A percentile compares a stretch with the other conserved stretches of the same genome.
These are phyloP conservation scores for Laburnicola sp. DNA, from an alignment of 2,329 filamentous ascomycete species.

Conservation along the genomic window DNA sequence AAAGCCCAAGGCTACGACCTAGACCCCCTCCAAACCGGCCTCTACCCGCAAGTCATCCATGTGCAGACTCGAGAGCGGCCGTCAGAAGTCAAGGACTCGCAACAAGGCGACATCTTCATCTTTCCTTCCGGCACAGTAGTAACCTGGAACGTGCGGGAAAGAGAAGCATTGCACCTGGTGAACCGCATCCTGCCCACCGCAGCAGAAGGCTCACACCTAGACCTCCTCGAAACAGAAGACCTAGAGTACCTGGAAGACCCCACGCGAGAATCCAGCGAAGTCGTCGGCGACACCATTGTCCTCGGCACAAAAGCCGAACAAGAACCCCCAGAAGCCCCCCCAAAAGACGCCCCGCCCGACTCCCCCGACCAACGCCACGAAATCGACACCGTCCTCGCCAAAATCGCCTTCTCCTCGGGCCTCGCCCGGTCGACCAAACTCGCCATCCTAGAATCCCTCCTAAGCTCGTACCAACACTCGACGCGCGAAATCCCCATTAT, in stretches of 20 bases:
- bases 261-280: conserved; percentile 70
- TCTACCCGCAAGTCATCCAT: conserved; percentile 69
- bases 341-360: conserved; percentile 36
- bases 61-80: conserved; percentile 51
- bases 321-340: conserved; percentile 43
- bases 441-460: conserved; percentile 81
- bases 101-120: conserved; percentile 81
- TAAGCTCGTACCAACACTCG: conserved; percentile 82
- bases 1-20: conserved; percentile 62
- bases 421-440: conserved; percentile 91
- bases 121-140: conserved; percentile 95
- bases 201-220: conserved; percentile 72
- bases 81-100: conserved; percentile 53
- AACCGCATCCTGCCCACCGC: conserved; percentile 74
- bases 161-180: conserved; percentile 59
- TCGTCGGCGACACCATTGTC: conserved; percentile 86
- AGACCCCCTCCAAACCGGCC: conserved; percentile 63
- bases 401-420: conserved; percentile 95
- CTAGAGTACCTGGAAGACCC: conserved; percentile 83
- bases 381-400: conserved; percentile 73
- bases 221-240: conserved; percentile 80
- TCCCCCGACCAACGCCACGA: conserved; percentile 40
- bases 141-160: conserved; percentile 82
- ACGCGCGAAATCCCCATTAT: conserved; percentile 80
- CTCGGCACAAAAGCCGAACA: conserved; percentile 69